A percentile compares a stretch with the other conserved stretches of the same genome.
phyloP scores from a whole-genome alignment of 2,329 filamentous ascomycete genomes.

The Fusarium sp. region DNA sequence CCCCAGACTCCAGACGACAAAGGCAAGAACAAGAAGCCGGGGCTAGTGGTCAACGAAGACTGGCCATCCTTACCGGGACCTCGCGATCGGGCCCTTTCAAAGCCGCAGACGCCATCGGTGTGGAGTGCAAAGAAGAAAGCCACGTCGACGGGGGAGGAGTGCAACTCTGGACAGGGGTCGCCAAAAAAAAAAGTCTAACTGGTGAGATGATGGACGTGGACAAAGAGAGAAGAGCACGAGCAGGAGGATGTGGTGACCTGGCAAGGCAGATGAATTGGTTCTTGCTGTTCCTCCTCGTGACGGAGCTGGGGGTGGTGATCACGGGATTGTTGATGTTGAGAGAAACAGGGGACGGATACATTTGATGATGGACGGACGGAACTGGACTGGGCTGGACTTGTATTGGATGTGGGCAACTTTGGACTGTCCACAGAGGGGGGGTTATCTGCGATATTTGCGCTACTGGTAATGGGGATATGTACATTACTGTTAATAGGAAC shows the following conservation, averaged over 20 bases:
- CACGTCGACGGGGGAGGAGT: background rate
- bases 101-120: slow-evolving; percentile 32
- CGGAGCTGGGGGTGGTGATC: background rate
- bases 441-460: slow-evolving; percentile 13
- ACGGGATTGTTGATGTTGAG: slow-evolving; percentile 3
- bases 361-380: background rate
- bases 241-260: slow-evolving; percentile 2
- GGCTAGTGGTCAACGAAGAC: slow-evolving; percentile 33
- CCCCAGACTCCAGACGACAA: slow-evolving; percentile 26
- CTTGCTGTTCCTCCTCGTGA: slow-evolving; percentile 1
- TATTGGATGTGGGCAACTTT: slow-evolving; percentile 31
- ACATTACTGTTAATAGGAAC: background rate
- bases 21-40: slow-evolving; percentile 23
- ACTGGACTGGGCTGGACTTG: slow-evolving; percentile 14
- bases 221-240: background rate
- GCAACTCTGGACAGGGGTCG: slow-evolving; percentile 8
- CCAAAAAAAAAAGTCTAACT: slow-evolving; percentile 21
- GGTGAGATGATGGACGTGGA: background rate
- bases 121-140: slow-evolving; percentile 36
- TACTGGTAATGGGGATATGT: background rate
- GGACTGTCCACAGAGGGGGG: slow-evolving; percentile 21
- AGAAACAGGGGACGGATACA: slow-evolving; percentile 4
- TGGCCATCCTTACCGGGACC: slow-evolving; percentile 42
- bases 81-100: slow-evolving; percentile 39
- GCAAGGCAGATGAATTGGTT: background rate